Base-by-base conservation (phyloP, 2,329 filamentous ascomycete species). In the Gliomastix tumulicola region DNA sequence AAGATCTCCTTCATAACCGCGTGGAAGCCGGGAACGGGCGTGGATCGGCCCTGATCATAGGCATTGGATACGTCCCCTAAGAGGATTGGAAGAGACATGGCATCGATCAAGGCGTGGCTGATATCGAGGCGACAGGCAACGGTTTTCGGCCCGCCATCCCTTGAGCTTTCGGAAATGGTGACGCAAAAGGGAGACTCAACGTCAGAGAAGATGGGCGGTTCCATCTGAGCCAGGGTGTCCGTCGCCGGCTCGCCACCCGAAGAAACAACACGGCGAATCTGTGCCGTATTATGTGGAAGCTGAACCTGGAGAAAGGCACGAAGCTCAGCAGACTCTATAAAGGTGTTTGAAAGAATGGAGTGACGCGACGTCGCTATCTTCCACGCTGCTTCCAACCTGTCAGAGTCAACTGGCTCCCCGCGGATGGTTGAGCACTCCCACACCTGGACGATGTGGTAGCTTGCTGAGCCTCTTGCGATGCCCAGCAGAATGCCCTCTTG, bases 31-130 rank as follows among this genome's bases (percentile, higher is more conserved):
- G 23, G 23, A 6, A 15, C 23, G 23, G 23, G 23, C 23, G 12
- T 11, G 15, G 23, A 15, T 27, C 23, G 23, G 12, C 12, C 23
- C 15, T 27, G 23, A n/a, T 17, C 32, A 16, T 39, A 39, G 18
- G 32, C 37, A n/a, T 16, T n/a, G 11, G 18, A 16, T 16, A 39
- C 9, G 16, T 35, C 25, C 7, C 15, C n/a, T 20, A 39, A 23
- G 4, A 39, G 21, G 18, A 35, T 30, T 7, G 32, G 32, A n/a
- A 39, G 31, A 12, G 37, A 39, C 5, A 32, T 31, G 5, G 19
- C 37, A 23, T 39, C 37, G 21, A 17, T 18, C 20, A 39, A 20
- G n/a, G 37, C 37, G 15, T 39, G 37, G 25, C 25, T 35, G 18
- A 39, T 39, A 13, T 39, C 37, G 17, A 39, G 32, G 15, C 33